Base-by-base conservation (phyloP, 768 basidiomycete species). In the Clathrus columnatus region DNA sequence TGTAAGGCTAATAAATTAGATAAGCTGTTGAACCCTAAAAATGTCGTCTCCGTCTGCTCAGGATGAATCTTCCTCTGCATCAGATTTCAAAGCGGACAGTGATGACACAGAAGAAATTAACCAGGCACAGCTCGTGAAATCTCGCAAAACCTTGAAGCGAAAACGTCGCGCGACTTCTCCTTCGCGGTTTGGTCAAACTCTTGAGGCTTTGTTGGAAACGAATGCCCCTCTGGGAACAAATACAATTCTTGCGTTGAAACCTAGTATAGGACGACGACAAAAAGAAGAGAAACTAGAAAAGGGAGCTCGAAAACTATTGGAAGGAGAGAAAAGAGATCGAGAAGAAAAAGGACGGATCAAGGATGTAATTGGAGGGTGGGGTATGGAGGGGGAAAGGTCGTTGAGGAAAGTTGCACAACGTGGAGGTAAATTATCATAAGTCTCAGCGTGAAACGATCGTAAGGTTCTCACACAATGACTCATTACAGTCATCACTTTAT, bases 91-190 rank as follows among this genome's bases (percentile, higher is more conserved):
- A 36, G 52, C 57, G n/a, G 59, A 45, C 27, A 27, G 56, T 24
- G 65, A 66, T 18, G 76, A 83, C 61, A 83, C 81, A 18, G 82
- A 80, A 7, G 84, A 88, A 64, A 80, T 87, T 48, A 75, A 74
- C 16, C 70, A 69, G 2, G 65, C 78, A 50, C 78, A 80, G 61
- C 69, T 66, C 44, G 65, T 70, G 64, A 91, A 90, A 67, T 91
- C 89, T 16, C 82, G 78, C 55, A 84, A 89, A 67, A 92, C 89
- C 0, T 69, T 79, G 51, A 92, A 92, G 68, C 79, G 90, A 62
- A 92, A 91, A 75, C 77, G 85, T 28, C 75, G 90, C 55, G 90
- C 90, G 21, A 87, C 87, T 5, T 81, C 79, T 55, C 75, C 84
- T 17, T 77, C 81, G 27, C 79, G 79, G 53, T 92, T 92, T 63